phyloP scores from a whole-genome alignment of 495 filamentous ascomycete genomes.

The Aspergillus biplanus region DNA sequence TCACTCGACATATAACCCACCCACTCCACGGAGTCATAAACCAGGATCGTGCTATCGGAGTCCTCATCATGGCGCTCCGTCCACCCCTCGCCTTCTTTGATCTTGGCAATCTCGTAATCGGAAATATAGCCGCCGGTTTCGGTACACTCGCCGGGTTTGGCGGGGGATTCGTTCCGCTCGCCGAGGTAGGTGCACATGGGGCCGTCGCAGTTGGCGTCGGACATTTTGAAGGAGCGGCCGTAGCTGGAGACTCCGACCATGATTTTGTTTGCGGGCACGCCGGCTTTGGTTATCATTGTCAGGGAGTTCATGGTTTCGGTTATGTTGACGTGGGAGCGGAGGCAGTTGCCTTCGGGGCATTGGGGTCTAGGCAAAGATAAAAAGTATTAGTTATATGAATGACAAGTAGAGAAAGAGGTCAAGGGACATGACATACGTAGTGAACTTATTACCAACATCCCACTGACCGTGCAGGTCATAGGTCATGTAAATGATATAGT shows the following conservation, averaged over 20 bases:
- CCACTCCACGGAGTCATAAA: constrained; percentile 44
- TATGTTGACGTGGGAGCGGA: constrained; percentile 39
- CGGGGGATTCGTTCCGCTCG: neutral
- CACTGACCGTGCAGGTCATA: constrained; percentile 39
- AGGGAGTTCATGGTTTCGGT: constrained; percentile 43
- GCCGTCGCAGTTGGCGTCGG: constrained; percentile 4
- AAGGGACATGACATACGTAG: neutral
- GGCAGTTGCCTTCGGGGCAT: constrained; percentile 41
- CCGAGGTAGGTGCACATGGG: neutral
- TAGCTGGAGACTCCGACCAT: constrained; percentile 17
- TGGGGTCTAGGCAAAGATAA: neutral
- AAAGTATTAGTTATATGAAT: neutral
- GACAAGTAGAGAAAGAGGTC: neutral
- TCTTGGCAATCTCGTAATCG: constrained; percentile 18
- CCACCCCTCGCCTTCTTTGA: neutral
- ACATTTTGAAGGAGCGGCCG: constrained; percentile 9
- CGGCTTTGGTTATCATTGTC: constrained; percentile 26
- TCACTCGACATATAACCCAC: constrained; percentile 42
- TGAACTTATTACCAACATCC: constrained; percentile 24
- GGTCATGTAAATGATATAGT: constrained; percentile 42
- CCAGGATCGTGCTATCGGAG: constrained; percentile 37
- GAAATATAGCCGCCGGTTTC: constrained; percentile 30
- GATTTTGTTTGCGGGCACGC: neutral
- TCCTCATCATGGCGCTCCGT: neutral
- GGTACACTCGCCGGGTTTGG: constrained; percentile 10